phyloP scores from a whole-genome alignment of 352 stramenopile species.

The Thalassiosira exigua region DNA sequence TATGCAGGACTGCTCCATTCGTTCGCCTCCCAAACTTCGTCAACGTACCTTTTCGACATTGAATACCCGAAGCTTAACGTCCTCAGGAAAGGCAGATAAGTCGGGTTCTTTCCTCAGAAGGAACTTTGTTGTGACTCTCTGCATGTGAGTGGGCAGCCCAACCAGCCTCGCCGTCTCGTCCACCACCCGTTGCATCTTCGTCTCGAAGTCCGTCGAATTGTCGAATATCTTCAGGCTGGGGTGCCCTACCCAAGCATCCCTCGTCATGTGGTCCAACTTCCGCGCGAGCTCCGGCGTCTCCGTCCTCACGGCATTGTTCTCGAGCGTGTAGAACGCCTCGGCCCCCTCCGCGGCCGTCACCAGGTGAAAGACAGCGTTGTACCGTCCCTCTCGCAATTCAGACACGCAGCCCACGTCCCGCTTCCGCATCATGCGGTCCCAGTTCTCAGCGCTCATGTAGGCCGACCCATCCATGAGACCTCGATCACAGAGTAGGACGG shows the following conservation, averaged over 20 bases:
- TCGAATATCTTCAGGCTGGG: slow-evolving; percentile 81
- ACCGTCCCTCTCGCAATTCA: slow-evolving; percentile 82
- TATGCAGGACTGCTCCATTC: too few relatives aligned
- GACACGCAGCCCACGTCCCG: slow-evolving; percentile 64
- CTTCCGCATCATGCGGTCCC: slow-evolving; percentile 85
- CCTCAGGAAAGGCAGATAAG: too few relatives aligned
- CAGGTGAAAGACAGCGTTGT: slow-evolving; percentile 90
- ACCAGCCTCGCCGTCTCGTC: slow-evolving; percentile 72
- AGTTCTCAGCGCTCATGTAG: slow-evolving; percentile 91
- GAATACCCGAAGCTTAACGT: too few relatives aligned
- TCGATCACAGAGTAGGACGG: slow-evolving; percentile 94
- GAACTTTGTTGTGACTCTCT: too few relatives aligned
- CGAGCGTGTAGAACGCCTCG: slow-evolving; percentile 94
- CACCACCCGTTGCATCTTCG: slow-evolving; percentile 80
- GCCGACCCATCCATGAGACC: slow-evolving; percentile 95
- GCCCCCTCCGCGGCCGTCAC: slow-evolving; percentile 92
- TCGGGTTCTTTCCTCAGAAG: too few relatives aligned
- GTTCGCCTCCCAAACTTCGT: too few relatives aligned
- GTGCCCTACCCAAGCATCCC: slow-evolving; percentile 82
- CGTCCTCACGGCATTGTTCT: slow-evolving; percentile 96
- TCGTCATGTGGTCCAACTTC: slow-evolving; percentile 86
- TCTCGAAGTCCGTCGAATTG: slow-evolving; percentile 85
- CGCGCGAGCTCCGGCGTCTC: slow-evolving; percentile 92
- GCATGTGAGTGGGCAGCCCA: too few relatives aligned
- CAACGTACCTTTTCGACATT: too few relatives aligned